Base-by-base conservation (phyloP, 2,329 filamentous ascomycete species). In the Cladophialophora immunda region DNA sequence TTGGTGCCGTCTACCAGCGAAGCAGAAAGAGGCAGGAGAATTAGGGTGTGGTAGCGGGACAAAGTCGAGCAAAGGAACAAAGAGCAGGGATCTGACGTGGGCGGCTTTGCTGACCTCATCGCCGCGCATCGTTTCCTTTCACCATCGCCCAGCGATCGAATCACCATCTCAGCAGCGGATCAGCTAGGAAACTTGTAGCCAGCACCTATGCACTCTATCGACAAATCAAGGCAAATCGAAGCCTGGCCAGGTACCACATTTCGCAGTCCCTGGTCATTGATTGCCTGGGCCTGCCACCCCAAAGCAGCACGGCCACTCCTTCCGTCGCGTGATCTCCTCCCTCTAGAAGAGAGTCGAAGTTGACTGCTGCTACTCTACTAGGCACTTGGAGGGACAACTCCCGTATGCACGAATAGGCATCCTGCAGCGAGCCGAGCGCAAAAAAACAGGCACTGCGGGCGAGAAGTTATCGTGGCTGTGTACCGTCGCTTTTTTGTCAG, bases 71-170 rank as follows among this genome's bases (percentile, higher is more conserved):
- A 58, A 4, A 27, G 56, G 4, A 47, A 17, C 11, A 59, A 38
- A 29, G 36, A 19, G 57, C 45, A 50, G 8, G 41, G 30, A 60
- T 64, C 64, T 69, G 67, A 67, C 64, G 53, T 67, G 52, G 38
- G 65, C 36, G 61, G 65, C 62, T 59, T 50, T 64, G 68, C 65
- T 67, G 68, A 67, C 68, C 62, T 69, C 68, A 69, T 69, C 61
- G 65, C 4, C 47, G 11, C 57, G 58, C 68, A 62, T 50, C 19
- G 22, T 50, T 13, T 50, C 19, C 19, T 25, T 50, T 8, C 19
- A 50, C 45, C 45, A 50, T 9, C 45, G 22, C 19, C 22, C 6
- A 50, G 1, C 11, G 6, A 25, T 50, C 45, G 45, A 50, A 50
- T 50, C 45, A 50, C 38, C 29, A 36, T 32, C 34, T 30, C 19